Conservation (phyloP, 345 rosid species). For the Physaria fendleri region DNA sequence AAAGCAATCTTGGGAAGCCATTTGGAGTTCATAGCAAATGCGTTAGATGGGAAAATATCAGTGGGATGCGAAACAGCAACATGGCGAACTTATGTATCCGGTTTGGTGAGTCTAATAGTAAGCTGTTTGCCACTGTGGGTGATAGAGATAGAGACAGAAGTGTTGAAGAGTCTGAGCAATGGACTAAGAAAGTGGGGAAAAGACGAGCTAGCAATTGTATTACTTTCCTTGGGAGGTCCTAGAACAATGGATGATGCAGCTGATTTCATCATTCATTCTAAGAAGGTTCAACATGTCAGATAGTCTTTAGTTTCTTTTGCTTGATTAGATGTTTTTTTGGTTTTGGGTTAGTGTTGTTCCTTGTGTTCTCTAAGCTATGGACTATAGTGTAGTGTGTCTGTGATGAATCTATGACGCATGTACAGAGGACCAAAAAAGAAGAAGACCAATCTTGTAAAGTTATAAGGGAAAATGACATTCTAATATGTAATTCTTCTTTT, state of each 20-base stretch:
- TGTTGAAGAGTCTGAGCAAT: conserved; percentile 68
- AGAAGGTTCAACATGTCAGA: conserved; percentile 11
- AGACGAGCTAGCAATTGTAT: conserved; percentile 64
- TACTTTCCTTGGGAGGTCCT: conserved; percentile 79
- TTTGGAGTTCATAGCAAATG: conserved; percentile 78
- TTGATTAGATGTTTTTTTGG: background rate
- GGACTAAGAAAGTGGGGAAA: conserved; percentile 76
- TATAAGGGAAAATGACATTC: background rate
- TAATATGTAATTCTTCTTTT: too few species aligned
- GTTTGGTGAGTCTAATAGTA: conserved; percentile 75
- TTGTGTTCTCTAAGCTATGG: conserved; percentile 3
- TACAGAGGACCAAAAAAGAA: background rate
- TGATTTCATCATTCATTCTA: conserved; percentile 44
- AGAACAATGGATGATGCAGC: conserved; percentile 65
- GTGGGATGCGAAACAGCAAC: conserved; percentile 72
- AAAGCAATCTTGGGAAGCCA: conserved; percentile 55
- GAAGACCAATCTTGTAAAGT: conserved; percentile 18
- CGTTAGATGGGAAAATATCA: conserved; percentile 76
- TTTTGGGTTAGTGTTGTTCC: background rate
- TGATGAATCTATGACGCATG: conserved; percentile 12
- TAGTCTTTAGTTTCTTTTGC: too few species aligned
- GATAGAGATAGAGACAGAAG: conserved; percentile 61
- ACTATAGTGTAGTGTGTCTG: conserved; percentile 14
- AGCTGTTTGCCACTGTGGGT: conserved; percentile 84
- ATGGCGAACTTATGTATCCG: conserved; percentile 68